Percentiles rank a stretch among this genome's conserved stretches.
Conservation (phyloP, 2,329 filamentous ascomycete genomes). For the Cladosporium sp. region DNA sequence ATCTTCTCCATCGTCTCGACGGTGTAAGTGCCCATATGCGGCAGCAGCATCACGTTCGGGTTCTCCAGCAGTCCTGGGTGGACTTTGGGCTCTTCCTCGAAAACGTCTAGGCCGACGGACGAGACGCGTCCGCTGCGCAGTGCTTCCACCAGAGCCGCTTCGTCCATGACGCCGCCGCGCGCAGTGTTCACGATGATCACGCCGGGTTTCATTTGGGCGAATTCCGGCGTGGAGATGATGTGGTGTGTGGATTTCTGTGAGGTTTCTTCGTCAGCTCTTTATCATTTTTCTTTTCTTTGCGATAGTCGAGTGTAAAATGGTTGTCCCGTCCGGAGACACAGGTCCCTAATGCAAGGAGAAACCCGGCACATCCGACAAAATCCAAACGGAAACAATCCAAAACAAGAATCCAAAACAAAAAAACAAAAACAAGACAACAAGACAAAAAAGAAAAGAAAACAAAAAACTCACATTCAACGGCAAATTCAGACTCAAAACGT, state of each 20-base stretch:
- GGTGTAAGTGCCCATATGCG: slow-evolving; percentile 85
- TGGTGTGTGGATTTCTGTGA: slow-evolving; percentile 63
- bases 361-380: too few species aligned
- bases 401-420: too few species aligned
- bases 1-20: slow-evolving; percentile 60
- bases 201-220: slow-evolving; percentile 72
- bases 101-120: slow-evolving; percentile 74
- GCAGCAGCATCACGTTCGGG: slow-evolving; percentile 68
- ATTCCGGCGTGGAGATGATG: slow-evolving; percentile 67
- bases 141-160: slow-evolving; percentile 71
- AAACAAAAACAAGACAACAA: not conserved
- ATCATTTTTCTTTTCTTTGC: too few species aligned
- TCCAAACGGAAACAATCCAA: too few species aligned
- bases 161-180: slow-evolving; percentile 76
- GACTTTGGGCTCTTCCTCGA: slow-evolving; percentile 73
- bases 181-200: slow-evolving; percentile 79
- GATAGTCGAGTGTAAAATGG: too few species aligned
- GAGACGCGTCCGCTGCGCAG: slow-evolving; percentile 66
- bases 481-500: slow-evolving; percentile 76
- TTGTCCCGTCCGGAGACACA: too few species aligned
- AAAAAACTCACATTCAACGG: slow-evolving; percentile 67
- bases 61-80: slow-evolving; percentile 70
- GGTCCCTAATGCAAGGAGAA: too few species aligned
- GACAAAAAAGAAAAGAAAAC: not conserved
- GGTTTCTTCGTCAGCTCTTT: not conserved